Base-by-base conservation (phyloP, 306 rosid genomes). In the Vicia faba region DNA sequence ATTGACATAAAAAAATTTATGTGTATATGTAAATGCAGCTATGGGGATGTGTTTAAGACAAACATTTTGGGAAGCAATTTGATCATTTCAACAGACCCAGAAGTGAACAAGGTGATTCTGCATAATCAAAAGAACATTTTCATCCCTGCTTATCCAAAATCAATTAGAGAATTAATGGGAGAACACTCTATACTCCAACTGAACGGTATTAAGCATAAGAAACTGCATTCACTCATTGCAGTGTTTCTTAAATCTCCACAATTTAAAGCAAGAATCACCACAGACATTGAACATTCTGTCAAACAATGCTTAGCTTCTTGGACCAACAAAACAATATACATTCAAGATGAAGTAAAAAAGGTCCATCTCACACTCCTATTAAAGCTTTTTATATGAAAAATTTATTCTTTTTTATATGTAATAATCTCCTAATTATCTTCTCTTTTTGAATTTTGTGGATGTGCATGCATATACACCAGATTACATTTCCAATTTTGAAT, bases 141-240 rank as follows among this genome's bases (percentile, higher is more conserved):
- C 40, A 58, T 85, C 10, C 99, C 99, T 11, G 99, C 99, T 26
- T 93, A 93, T 78, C 99, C 99, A 6, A 93, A 90, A 85, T 88
- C 99, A 7, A 74, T 93, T 2, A 80, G 75, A 35, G 99, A 93
- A 59, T 57, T 93, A 8, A 75, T 90, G 68, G 99, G 99, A 0
- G 71, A 84, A 58, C 65, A 83, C 55, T 90, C 97, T 7, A 93
- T 93, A 3, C 90, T 93, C 12, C 84, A 78, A 49, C 73, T 81
- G 61, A 90, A 86, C 2, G 96, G 97, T 2, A 85, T 19, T 72
- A 75, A 70, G 53, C 97, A 93, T 13, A 83, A 79, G 69, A 74
- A 80, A 73, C 63, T 90, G 0, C 99, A 90, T 73, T 79, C 89
- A 58, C 83, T 93, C 69, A 75, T 90, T 23, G 88, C 79, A 28